These are phyloP conservation scores for Eleusine indica DNA, from an alignment of 176 grass and related monocot species.

Conservation along the genomic window DNA sequence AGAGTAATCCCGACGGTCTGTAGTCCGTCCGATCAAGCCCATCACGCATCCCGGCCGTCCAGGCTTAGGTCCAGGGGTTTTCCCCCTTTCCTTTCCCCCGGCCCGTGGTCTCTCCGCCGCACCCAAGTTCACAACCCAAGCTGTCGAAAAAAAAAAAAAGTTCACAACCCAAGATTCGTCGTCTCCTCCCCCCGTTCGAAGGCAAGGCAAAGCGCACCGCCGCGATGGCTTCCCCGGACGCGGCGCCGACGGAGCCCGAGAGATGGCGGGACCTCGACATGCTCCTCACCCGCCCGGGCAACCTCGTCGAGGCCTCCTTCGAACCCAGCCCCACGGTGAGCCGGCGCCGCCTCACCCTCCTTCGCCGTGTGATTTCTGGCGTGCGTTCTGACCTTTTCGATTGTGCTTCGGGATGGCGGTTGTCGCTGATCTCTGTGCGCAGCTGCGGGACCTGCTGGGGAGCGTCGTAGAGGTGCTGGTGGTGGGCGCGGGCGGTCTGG, in stretches of 20 bases:
- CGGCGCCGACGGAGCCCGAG: slow-evolving; percentile 52
- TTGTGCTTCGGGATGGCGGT: not conserved
- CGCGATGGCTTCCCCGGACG: slow-evolving; percentile 46
- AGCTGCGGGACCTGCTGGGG: slow-evolving; percentile 82
- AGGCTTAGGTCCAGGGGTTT: not conserved
- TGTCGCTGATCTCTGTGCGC: not conserved
- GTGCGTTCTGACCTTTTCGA: not conserved
- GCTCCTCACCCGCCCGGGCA: slow-evolving; percentile 78
- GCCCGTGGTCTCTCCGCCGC: not conserved
- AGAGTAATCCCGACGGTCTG: not conserved
- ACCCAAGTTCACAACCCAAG: not conserved
- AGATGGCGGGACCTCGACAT: slow-evolving; percentile 89
- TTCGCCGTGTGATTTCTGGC: not conserved
- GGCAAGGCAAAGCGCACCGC: not conserved
- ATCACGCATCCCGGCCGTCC: slow-evolving; percentile 26
- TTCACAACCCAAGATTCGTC: not conserved
- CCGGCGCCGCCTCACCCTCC: slow-evolving; percentile 18
- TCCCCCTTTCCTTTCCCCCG: not conserved
- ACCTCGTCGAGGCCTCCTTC: slow-evolving; percentile 72
- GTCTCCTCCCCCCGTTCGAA: not conserved
- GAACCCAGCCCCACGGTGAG: slow-evolving; percentile 65
- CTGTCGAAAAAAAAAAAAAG: no score
- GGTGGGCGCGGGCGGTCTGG: slow-evolving; percentile 87
- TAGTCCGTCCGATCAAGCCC: slow-evolving; percentile 4
- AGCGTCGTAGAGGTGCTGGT: slow-evolving; percentile 79